Conservation (phyloP, 1,139 yeast genomes). For the Suhomyces bribrorum region DNA sequence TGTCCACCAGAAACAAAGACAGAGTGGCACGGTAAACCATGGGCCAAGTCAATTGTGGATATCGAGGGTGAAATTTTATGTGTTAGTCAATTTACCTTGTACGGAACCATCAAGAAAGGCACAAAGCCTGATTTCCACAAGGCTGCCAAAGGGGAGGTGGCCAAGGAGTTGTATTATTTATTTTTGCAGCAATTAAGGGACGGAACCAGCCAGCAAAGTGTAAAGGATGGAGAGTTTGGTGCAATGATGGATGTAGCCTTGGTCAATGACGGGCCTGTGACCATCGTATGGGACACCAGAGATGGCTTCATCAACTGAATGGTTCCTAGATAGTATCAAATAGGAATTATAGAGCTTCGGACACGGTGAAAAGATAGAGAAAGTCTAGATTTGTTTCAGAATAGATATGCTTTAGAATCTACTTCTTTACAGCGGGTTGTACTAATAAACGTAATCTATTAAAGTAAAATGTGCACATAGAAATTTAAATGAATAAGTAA, state of each 20-base stretch:
- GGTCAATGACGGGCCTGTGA: slow-evolving; percentile 84
- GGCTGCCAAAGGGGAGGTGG: slow-evolving; percentile 82
- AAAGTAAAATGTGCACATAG: too few species aligned
- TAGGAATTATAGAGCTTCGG: too few species aligned
- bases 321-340: too few species aligned
- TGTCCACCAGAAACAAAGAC: slow-evolving; percentile 34
- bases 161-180: slow-evolving; percentile 63
- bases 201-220: slow-evolving; percentile 63
- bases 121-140: slow-evolving; percentile 90
- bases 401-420: too few species aligned
- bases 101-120: slow-evolving; percentile 83
- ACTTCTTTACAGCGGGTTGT: too few species aligned
- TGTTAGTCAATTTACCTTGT: slow-evolving; percentile 88
- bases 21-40: slow-evolving; percentile 65
- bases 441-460: too few species aligned
- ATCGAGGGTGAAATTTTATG: slow-evolving; percentile 52
- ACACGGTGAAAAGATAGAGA: too few species aligned
- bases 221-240: slow-evolving; percentile 88
- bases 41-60: slow-evolving; percentile 42
- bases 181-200: slow-evolving; percentile 52
- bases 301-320: slow-evolving; percentile 17
- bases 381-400: too few species aligned
- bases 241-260: slow-evolving; percentile 95
- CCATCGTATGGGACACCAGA: slow-evolving; percentile 68
- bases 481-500: too few species aligned